Conservation (phyloP, 2,329 filamentous ascomycete genomes). For the Cladosporium oxysporum region DNA sequence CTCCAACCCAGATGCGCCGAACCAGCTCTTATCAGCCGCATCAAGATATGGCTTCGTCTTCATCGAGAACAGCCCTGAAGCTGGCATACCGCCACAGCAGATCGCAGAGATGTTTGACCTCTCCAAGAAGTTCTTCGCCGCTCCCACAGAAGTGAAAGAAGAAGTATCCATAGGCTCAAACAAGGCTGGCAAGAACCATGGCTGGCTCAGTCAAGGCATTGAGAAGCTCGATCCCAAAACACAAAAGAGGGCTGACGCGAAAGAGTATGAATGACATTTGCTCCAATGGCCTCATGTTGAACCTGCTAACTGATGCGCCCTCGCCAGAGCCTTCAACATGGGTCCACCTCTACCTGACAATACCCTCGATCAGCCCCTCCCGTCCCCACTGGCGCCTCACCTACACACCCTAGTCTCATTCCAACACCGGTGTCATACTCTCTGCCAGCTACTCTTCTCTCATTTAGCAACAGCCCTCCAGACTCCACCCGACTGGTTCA, state of each 20-base stretch:
- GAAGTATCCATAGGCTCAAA: constrained; percentile 71
- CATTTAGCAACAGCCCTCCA: constrained; percentile 76
- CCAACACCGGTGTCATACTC: constrained; percentile 66
- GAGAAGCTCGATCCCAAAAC: constrained; percentile 84
- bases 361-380: constrained; percentile 76
- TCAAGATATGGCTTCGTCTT: constrained; percentile 87
- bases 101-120: constrained; percentile 73
- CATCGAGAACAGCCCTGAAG: constrained; percentile 63
- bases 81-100: constrained; percentile 60
- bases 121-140: constrained; percentile 71
- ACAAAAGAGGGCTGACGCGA: constrained; percentile 74
- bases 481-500: constrained; percentile 58
- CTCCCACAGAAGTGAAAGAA: constrained; percentile 70
- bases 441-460: constrained; percentile 72
- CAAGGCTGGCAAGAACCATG: constrained; percentile 67
- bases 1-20: constrained; percentile 60
- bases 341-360: constrained; percentile 67
- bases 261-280: constrained; percentile 58
- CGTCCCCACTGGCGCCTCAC: constrained; percentile 60
- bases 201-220: constrained; percentile 84
- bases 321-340: constrained; percentile 84
- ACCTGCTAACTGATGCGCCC: background rate
- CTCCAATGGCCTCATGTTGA: too few species aligned
- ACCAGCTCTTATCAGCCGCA: constrained; percentile 74
- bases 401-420: constrained; percentile 67